These are phyloP conservation scores for Chaetomidium leptoderma DNA, from an alignment of 495 filamentous ascomycete genomes.

Conservation along the genomic window DNA sequence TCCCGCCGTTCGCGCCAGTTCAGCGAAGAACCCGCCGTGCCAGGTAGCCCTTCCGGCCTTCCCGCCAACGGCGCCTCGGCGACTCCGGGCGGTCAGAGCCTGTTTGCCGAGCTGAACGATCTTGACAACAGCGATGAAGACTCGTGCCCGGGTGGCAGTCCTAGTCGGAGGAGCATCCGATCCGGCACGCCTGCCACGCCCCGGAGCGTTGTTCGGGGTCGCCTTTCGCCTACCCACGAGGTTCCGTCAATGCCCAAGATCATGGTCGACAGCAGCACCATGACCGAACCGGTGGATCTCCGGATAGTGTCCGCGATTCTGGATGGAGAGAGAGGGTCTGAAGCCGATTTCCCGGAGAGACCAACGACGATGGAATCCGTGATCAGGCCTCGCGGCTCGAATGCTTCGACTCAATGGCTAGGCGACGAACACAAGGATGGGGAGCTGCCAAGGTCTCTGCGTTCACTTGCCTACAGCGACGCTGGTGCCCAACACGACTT, in stretches of 20 bases:
- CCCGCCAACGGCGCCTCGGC: conserved; percentile 42
- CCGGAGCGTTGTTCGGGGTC: conserved; percentile 29
- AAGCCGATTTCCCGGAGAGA: conserved; percentile 19
- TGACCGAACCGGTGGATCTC: conserved; percentile 70
- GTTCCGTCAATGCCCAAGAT: conserved; percentile 50
- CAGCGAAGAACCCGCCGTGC: conserved; percentile 56
- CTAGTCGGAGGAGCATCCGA: conserved; percentile 44
- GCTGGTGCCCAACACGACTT: conserved; percentile 37
- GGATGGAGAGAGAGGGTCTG: background rate
- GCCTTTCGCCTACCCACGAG: conserved; percentile 48
- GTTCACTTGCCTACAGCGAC: conserved; percentile 38
- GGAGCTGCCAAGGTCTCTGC: conserved; percentile 24
- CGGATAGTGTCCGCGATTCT: conserved; percentile 3
- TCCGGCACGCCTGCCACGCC: conserved; percentile 38
- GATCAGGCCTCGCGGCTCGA: conserved; percentile 24
- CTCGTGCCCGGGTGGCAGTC: conserved; percentile 39
- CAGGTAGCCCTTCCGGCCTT: conserved; percentile 54
- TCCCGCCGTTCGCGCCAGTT: conserved; percentile 57
- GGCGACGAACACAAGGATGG: conserved; percentile 26
- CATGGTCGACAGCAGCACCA: conserved; percentile 79
- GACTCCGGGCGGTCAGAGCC: conserved; percentile 60
- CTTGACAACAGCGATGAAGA: conserved; percentile 65
- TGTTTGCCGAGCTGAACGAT: conserved; percentile 86
- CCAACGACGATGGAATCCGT: conserved; percentile 41
- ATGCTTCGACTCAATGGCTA: conserved; percentile 30